Evolutionary conservation across 192 early-diverging fungal species (phyloP).

Genomic region (Mortierella hygrophila): DNA sequence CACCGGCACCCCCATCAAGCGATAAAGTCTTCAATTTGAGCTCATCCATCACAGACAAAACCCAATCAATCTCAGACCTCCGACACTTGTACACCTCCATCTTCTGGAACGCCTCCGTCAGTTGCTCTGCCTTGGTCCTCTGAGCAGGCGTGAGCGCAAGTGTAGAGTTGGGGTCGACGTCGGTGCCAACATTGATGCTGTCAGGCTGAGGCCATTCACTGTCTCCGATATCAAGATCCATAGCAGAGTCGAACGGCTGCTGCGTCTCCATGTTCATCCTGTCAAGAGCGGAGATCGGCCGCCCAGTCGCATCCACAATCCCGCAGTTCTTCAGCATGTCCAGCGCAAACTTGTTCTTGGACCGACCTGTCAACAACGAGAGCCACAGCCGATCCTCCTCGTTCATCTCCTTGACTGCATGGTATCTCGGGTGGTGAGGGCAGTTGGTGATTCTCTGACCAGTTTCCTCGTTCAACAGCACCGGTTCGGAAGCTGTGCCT

Average conservation of each 20-base stretch:
- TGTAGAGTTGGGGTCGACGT: slow-evolving; percentile 6
- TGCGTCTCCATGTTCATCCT: slow-evolving; percentile 33
- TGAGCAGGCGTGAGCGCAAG: slow-evolving; percentile 20
- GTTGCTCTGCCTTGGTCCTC: slow-evolving; percentile 14
- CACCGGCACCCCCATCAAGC: slow-evolving; percentile 29
- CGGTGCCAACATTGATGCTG: not conserved
- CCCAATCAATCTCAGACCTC: slow-evolving; percentile 54
- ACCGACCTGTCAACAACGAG: slow-evolving; percentile 26
- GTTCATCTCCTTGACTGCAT: slow-evolving; percentile 34
- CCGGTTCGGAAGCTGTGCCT: slow-evolving; percentile 21
- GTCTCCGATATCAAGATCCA: slow-evolving; percentile 53
- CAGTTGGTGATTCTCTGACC: slow-evolving; percentile 43
- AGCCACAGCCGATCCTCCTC: slow-evolving; percentile 35
- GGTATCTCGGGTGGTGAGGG: slow-evolving; percentile 39
- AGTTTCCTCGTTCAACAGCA: slow-evolving; percentile 45
- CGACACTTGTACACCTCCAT: slow-evolving; percentile 51
- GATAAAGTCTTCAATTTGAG: slow-evolving; percentile 47
- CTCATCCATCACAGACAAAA: slow-evolving; percentile 54
- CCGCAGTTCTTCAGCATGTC: slow-evolving; percentile 50
- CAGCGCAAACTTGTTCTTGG: slow-evolving; percentile 52
- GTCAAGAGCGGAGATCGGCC: slow-evolving; percentile 36
- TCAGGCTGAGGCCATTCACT: slow-evolving; percentile 22
- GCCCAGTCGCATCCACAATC: slow-evolving; percentile 46
- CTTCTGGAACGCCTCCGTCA: slow-evolving; percentile 41
- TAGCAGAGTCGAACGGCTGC: slow-evolving; percentile 26